phyloP scores from a whole-genome alignment of 2,329 filamentous ascomycete species.

The Rugonectria rugulosa region DNA sequence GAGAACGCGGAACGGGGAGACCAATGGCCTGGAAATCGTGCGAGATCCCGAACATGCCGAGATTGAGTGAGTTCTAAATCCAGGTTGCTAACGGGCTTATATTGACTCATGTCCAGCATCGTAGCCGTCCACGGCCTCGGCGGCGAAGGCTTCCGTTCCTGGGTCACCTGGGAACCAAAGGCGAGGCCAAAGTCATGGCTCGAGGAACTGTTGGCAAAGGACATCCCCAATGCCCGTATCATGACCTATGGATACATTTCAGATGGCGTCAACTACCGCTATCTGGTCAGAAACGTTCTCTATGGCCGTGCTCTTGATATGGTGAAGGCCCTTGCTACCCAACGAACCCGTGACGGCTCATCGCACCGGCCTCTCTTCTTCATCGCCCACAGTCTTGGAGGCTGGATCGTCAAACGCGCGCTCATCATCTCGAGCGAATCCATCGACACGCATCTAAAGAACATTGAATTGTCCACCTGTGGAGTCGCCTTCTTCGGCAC shows the following conservation, averaged over 20 bases:
- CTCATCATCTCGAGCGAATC: slow-evolving; percentile 20
- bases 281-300: slow-evolving; percentile 18
- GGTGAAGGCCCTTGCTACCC: slow-evolving; percentile 19
- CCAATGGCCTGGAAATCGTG: slow-evolving; percentile 14
- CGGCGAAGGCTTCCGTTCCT: slow-evolving; percentile 19
- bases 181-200: slow-evolving; percentile 14
- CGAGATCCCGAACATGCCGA: slow-evolving; percentile 12
- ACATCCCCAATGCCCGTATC: slow-evolving; percentile 17
- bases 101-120: slow-evolving; percentile 9
- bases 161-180: slow-evolving; percentile 13
- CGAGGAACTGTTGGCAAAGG: slow-evolving; percentile 13
- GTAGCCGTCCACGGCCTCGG: slow-evolving; percentile 20
- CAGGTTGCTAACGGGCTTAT: background rate
- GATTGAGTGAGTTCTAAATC: slow-evolving; percentile 12
- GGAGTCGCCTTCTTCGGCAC: slow-evolving; percentile 22
- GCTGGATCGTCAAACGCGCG: slow-evolving; percentile 20
- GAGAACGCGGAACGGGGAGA: slow-evolving; percentile 6
- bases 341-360: slow-evolving; percentile 10
- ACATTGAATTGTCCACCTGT: slow-evolving; percentile 18
- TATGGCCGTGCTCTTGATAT: slow-evolving; percentile 19
- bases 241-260: slow-evolving; percentile 21
- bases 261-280: slow-evolving; percentile 19
- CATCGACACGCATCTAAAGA: slow-evolving; percentile 13
- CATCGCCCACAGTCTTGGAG: slow-evolving; percentile 18
- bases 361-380: slow-evolving; percentile 17